Conservation (phyloP, 2,329 filamentous ascomycete genomes). For the Pseudogymnoascus sp. region DNA sequence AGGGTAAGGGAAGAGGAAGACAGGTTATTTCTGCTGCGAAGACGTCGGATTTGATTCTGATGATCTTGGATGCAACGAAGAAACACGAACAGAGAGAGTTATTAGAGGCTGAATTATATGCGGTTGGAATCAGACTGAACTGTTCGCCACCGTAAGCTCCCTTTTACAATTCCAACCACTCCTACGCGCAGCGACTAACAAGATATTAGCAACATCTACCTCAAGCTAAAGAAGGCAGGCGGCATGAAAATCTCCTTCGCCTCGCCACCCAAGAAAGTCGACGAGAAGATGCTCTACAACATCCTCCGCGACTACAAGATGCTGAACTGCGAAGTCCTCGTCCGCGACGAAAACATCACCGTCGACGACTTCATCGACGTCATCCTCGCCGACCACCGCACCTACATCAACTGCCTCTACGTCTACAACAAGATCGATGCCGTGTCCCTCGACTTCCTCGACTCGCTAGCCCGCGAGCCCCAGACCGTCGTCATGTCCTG, state of each 20-base stretch:
- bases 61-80: constrained; percentile 96
- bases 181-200: constrained; percentile 10
- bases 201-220: constrained; percentile 73
- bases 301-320: constrained; percentile 98
- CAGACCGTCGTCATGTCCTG: constrained; percentile 96
- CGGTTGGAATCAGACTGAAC: constrained; percentile 90
- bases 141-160: constrained; percentile 69
- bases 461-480: constrained; percentile 84
- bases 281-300: constrained; percentile 98
- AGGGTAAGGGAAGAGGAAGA: constrained; percentile 89
- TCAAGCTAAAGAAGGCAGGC: constrained; percentile 90
- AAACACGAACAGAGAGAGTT: constrained; percentile 84
- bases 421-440: constrained; percentile 99
- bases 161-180: not conserved
- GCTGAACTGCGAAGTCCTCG: constrained; percentile 90
- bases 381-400: constrained; percentile 98
- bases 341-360: constrained; percentile 89
- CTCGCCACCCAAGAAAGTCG: constrained; percentile 75
- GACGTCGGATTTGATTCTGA: constrained; percentile 93
- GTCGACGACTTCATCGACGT: constrained; percentile 99
- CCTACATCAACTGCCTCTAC: constrained; percentile 90
- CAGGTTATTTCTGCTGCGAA: constrained; percentile 98
- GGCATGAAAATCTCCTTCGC: constrained; percentile 99
- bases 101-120: constrained; percentile 85
- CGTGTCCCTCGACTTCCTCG: constrained; percentile 86